phyloP scores from a whole-genome alignment of 768 basidiomycete genomes.

The Rhizopogon vesiculosus region DNA sequence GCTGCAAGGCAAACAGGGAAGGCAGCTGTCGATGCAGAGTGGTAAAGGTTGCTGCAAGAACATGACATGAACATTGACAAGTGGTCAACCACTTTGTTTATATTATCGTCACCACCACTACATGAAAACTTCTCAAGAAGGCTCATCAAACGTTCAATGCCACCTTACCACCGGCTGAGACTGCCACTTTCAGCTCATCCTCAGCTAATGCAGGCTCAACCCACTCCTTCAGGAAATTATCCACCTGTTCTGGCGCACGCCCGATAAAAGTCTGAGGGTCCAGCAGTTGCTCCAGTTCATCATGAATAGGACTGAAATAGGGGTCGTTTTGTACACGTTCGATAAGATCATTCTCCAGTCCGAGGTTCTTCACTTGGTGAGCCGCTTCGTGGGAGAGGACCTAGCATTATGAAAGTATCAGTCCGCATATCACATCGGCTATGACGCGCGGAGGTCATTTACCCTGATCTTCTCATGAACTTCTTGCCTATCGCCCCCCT shows the following conservation, averaged over 20 bases:
- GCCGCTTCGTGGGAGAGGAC: constrained; percentile 95
- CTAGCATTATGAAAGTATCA: constrained; percentile 27
- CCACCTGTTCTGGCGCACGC: constrained; percentile 93
- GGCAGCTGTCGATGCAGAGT: no score
- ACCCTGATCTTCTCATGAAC: constrained; percentile 95
- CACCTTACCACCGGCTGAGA: constrained; percentile 49
- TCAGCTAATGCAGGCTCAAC: constrained; percentile 77
- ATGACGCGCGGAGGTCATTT: constrained; percentile 15
- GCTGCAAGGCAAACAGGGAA: no score
- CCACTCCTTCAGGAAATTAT: constrained; percentile 82
- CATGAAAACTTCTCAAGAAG: background rate
- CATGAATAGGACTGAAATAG: constrained; percentile 90
- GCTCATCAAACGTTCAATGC: constrained; percentile 54
- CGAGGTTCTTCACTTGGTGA: constrained; percentile 90
- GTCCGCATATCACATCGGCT: constrained; percentile 12
- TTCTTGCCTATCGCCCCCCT: constrained; percentile 92
- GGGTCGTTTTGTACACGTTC: constrained; percentile 72
- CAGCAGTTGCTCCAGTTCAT: constrained; percentile 70
- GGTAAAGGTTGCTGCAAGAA: no score
- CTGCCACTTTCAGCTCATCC: constrained; percentile 47
- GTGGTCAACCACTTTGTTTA: no score
- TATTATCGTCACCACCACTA: background rate
- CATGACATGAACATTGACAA: no score
- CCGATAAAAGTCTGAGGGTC: constrained; percentile 90
- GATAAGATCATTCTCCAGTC: constrained; percentile 93